These are phyloP conservation scores for Corniculantispora saksenae DNA, from an alignment of 2,329 filamentous ascomycete species.

Conservation along the genomic window DNA sequence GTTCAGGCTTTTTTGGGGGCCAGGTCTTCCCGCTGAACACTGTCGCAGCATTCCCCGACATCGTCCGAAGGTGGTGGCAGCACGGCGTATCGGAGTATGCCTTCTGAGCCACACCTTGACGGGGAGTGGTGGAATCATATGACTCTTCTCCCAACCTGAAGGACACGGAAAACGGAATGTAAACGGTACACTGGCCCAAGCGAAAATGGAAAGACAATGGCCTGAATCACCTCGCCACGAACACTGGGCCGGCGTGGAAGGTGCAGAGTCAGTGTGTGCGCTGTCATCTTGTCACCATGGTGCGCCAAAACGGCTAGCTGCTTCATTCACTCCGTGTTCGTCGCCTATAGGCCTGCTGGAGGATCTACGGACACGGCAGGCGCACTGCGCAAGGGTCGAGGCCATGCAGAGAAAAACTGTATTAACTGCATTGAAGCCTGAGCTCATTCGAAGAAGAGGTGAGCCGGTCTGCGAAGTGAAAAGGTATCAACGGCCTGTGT, in stretches of 20 bases:
- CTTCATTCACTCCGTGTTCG: background rate
- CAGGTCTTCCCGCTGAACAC: background rate
- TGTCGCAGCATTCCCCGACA: background rate
- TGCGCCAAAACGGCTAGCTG: background rate
- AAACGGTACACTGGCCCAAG: background rate
- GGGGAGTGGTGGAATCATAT: too few relatives aligned
- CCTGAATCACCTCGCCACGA: background rate
- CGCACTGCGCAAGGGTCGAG: background rate
- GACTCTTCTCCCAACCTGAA: too few relatives aligned
- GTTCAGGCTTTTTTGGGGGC: background rate
- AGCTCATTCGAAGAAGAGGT: background rate
- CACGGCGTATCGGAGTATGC: too few relatives aligned
- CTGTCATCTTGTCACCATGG: background rate
- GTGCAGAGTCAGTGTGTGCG: background rate
- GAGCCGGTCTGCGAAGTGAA: background rate
- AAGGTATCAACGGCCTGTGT: background rate
- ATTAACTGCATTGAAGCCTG: background rate
- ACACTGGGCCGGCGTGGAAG: background rate
- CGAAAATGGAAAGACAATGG: background rate
- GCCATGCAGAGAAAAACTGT: too few relatives aligned
- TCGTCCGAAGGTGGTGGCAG: background rate
- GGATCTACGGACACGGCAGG: background rate
- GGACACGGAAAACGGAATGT: too few relatives aligned
- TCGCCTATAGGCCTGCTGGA: background rate
- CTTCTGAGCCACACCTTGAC: too few relatives aligned